phyloP scores from a whole-genome alignment of 116 monocot species.

The Posidonia oceanica region DNA sequence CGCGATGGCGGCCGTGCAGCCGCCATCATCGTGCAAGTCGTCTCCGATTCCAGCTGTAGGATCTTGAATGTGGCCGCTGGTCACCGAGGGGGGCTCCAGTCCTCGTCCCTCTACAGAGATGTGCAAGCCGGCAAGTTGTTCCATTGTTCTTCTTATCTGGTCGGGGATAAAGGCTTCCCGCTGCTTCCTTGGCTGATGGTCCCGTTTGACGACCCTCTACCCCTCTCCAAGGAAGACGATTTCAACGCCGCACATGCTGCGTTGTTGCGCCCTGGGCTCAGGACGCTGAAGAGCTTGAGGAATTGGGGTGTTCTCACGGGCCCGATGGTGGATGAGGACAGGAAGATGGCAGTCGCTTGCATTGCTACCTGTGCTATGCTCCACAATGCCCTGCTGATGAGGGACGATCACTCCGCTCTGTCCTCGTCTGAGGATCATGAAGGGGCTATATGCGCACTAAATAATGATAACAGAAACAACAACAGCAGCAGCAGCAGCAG shows the following conservation, averaged over 20 bases:
- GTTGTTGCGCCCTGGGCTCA: constrained; percentile 28
- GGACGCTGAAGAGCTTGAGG: constrained; percentile 39
- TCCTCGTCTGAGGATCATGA: background rate
- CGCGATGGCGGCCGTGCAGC: constrained; percentile 6
- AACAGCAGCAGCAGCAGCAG: no score
- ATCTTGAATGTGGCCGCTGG: constrained; percentile 40
- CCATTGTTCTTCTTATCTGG: constrained; percentile 24
- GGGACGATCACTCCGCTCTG: constrained; percentile 49
- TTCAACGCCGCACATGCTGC: constrained; percentile 33
- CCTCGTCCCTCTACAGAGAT: constrained; percentile 38
- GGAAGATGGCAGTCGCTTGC: constrained; percentile 41
- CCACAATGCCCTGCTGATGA: constrained; percentile 56
- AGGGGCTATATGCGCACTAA: no score
- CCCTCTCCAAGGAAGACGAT: constrained; percentile 29
- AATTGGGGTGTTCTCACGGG: constrained; percentile 47
- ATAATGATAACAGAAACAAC: no score
- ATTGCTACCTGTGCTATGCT: constrained; percentile 65
- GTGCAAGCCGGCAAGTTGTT: constrained; percentile 24
- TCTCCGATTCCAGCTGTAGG: constrained; percentile 29
- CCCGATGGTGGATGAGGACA: constrained; percentile 32
- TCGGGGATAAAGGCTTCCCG: constrained; percentile 30
- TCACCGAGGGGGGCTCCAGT: constrained; percentile 14
- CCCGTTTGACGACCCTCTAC: constrained; percentile 20
- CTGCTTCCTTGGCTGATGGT: constrained; percentile 71
- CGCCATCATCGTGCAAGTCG: constrained; percentile 23